Evolutionary conservation across 257 asterid species (phyloP).

Genomic region (Solanum neorickii): DNA sequence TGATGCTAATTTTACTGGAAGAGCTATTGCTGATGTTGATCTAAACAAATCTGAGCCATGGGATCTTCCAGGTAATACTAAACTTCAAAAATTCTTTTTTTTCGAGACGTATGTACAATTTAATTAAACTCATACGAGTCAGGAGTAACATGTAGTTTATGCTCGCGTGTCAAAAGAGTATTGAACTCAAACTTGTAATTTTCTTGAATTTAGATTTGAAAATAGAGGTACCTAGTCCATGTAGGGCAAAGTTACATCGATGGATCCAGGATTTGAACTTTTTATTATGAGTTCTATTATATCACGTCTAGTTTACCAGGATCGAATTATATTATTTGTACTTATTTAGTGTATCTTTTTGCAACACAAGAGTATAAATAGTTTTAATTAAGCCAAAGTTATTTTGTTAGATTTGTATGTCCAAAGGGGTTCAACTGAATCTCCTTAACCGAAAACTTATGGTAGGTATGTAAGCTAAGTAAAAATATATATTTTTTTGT

Average conservation of each 20-base stretch:
- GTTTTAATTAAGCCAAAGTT: not conserved
- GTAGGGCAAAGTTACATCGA: not conserved
- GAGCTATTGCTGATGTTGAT: conserved; percentile 87
- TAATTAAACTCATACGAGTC: not conserved
- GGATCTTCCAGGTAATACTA: conserved; percentile 78
- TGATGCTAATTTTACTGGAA: conserved; percentile 57
- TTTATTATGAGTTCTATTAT: not conserved
- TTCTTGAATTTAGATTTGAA: not conserved
- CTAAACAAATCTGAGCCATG: conserved; percentile 95
- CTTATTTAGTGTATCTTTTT: not conserved
- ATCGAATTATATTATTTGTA: not conserved
- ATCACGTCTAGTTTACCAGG: not conserved
- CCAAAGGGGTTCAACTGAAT: not conserved
- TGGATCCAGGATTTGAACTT: not conserved
- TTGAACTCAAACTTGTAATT: not conserved
- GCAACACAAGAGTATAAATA: not conserved
- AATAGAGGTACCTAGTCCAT: not conserved
- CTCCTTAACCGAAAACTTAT: accelerated
- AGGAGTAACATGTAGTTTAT: not conserved
- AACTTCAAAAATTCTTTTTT: not conserved
- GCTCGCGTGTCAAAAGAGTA: not conserved
- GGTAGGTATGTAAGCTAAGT: not conserved
- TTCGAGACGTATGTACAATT: not conserved
- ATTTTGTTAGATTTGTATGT: not conserved
- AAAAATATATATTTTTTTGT: not conserved